These are phyloP conservation scores for Penicillium sp. DNA, from an alignment of 2,329 filamentous ascomycete species.

Conservation along the genomic window DNA sequence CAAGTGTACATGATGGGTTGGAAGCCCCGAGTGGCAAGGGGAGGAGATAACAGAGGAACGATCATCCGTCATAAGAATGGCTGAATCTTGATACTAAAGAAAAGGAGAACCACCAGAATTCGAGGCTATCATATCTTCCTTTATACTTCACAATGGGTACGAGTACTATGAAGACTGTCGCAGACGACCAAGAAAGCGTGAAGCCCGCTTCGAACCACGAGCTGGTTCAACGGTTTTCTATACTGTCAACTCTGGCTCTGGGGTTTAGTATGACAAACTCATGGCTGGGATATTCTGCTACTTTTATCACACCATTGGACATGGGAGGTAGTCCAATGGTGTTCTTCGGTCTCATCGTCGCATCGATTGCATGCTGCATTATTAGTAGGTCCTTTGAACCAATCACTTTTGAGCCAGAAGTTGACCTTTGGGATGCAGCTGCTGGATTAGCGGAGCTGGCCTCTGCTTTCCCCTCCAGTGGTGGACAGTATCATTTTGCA, in stretches of 20 bases:
- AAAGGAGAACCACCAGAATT: neutral
- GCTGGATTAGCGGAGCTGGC: slow-evolving; percentile 26
- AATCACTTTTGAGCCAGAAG: neutral
- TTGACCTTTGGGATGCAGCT: neutral
- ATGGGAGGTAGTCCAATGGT: slow-evolving; percentile 26
- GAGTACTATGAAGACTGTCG: neutral
- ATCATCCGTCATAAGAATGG: neutral
- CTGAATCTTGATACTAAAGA: neutral
- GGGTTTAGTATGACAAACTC: slow-evolving; percentile 33
- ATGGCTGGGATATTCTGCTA: slow-evolving; percentile 31
- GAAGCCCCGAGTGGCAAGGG: neutral
- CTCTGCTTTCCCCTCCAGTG: slow-evolving; percentile 26
- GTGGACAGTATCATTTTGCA: slow-evolving; percentile 35
- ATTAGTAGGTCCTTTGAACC: slow-evolving; percentile 16
- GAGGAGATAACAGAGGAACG: neutral
- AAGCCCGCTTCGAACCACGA: neutral
- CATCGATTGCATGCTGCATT: slow-evolving; percentile 19
- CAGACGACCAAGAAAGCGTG: neutral
- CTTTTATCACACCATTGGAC: slow-evolving; percentile 18
- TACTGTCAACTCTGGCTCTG: slow-evolving; percentile 24
- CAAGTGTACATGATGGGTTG: neutral
- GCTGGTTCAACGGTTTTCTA: slow-evolving; percentile 5
- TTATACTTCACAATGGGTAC: neutral
- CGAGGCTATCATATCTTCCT: neutral
- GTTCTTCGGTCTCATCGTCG: slow-evolving; percentile 25